Percentiles rank a stretch among this genome's conserved stretches.
These are phyloP conservation scores for Trypanosoma brucei DNA, from an alignment of 208 protist species.

Conservation along the genomic window DNA sequence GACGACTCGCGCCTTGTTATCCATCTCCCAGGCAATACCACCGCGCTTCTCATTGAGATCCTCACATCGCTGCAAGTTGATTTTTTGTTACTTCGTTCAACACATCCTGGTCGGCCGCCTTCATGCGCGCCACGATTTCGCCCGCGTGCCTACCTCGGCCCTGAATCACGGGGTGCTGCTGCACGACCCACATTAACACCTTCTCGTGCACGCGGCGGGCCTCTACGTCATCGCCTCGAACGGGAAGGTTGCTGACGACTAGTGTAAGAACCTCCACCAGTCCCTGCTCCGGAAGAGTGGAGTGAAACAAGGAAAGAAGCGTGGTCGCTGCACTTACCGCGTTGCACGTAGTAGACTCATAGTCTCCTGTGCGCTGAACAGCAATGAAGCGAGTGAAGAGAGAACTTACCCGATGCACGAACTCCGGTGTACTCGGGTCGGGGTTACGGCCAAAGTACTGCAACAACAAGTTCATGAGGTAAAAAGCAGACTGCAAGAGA, in stretches of 20 bases:
- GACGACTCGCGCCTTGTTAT: too few species aligned
- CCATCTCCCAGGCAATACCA: too few species aligned
- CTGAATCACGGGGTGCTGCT: constrained; percentile 42
- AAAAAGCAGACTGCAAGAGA: constrained; percentile 69
- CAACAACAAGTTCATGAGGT: constrained; percentile 67
- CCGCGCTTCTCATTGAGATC: background rate
- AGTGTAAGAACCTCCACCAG: constrained; percentile 31
- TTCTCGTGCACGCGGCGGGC: constrained; percentile 67
- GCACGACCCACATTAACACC: constrained; percentile 55
- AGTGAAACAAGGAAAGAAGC: constrained; percentile 52
- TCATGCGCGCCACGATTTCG: constrained; percentile 40
- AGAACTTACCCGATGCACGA: constrained; percentile 38
- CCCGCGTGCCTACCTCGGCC: constrained; percentile 16
- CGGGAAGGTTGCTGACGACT: constrained; percentile 52
- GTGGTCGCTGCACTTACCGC: constrained; percentile 56
- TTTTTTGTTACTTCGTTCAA: constrained; percentile 52
- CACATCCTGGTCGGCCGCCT: constrained; percentile 27
- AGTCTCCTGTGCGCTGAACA: constrained; percentile 21
- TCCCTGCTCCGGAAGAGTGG: constrained; percentile 17
- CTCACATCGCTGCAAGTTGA: constrained; percentile 53
- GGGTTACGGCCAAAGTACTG: constrained; percentile 44
- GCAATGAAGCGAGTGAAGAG: constrained; percentile 43
- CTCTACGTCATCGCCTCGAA: constrained; percentile 69
- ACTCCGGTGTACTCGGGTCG: constrained; percentile 22
- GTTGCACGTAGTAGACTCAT: constrained; percentile 65